A percentile compares a stretch with the other conserved stretches of the same genome.
Conservation (phyloP, 352 stramenopile genomes). For the Aphanomyces cochlioides region DNA sequence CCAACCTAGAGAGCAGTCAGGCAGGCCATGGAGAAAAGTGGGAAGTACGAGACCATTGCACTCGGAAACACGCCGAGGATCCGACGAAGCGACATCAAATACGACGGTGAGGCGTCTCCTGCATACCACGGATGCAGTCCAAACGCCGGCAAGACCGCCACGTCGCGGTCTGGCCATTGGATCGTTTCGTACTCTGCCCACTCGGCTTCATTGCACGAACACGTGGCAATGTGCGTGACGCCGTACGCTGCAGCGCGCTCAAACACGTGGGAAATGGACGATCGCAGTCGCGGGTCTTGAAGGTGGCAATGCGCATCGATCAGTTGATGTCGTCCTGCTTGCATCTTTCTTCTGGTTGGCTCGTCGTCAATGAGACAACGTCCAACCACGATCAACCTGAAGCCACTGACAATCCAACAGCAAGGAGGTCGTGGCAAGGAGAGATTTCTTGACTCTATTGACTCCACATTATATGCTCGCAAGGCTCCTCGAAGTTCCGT, state of each 20-base stretch:
- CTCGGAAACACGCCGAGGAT: constrained; percentile 31
- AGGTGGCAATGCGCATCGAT: constrained; percentile 74
- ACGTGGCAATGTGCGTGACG: constrained; percentile 54
- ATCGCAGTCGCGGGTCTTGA: constrained; percentile 43
- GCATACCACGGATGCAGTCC: constrained; percentile 79
- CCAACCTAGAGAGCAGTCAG: constrained; percentile 43
- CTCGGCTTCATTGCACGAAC: constrained; percentile 58
- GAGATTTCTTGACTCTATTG: too few relatives aligned
- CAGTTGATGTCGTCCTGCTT: not conserved
- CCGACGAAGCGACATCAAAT: constrained; percentile 39
- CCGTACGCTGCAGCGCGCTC: constrained; percentile 36
- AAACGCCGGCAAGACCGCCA: constrained; percentile 50
- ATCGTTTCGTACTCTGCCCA: constrained; percentile 37
- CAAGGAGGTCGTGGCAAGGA: too few relatives aligned
- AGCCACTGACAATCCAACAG: too few relatives aligned
- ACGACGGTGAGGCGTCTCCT: constrained; percentile 31
- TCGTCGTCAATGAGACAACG: too few relatives aligned
- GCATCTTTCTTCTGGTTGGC: not conserved
- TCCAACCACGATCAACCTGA: too few relatives aligned
- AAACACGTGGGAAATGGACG: constrained; percentile 35
- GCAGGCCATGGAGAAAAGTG: not conserved
- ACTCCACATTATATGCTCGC: too few relatives aligned
- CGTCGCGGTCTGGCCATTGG: not conserved
- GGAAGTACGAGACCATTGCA: constrained; percentile 8
- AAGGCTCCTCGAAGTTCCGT: too few relatives aligned